Conservation (phyloP, 1,284 basidiomycete species). For the Ustilago esculenta region DNA sequence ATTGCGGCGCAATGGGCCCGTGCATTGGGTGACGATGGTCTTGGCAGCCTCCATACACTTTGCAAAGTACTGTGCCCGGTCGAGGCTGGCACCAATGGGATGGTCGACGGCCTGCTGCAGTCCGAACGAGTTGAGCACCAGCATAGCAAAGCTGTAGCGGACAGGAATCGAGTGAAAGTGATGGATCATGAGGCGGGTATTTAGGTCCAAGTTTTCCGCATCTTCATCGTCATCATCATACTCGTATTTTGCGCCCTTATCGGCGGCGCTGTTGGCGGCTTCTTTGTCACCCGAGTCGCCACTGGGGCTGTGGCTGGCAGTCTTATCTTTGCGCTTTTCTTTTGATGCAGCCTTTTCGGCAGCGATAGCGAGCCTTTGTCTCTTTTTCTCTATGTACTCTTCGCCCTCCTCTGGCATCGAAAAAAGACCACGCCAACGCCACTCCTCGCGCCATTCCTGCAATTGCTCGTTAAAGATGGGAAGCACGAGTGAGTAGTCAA, state of each 20-base stretch:
- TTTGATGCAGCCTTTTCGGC: conserved; percentile 24
- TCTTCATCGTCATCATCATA: conserved; percentile 50
- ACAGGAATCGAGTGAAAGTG: conserved; percentile 55
- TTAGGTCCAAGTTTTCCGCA: conserved; percentile 56
- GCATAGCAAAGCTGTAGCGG: conserved; percentile 62
- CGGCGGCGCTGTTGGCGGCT: neutral
- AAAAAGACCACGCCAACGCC: conserved; percentile 68
- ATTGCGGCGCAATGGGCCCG: conserved; percentile 66
- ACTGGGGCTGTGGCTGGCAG: conserved; percentile 2
- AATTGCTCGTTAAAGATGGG: conserved; percentile 85
- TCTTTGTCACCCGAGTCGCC: neutral
- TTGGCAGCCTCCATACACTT: conserved; percentile 63
- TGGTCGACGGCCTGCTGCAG: conserved; percentile 87
- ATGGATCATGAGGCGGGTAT: conserved; percentile 59
- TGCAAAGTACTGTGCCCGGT: conserved; percentile 64
- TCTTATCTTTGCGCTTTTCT: conserved; percentile 22
- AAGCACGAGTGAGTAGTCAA: conserved; percentile 84
- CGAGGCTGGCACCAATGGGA: conserved; percentile 55
- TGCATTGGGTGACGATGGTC: conserved; percentile 54
- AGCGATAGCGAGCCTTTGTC: conserved; percentile 3
- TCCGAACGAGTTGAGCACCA: conserved; percentile 85
- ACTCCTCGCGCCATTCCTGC: conserved; percentile 75
- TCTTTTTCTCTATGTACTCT: conserved; percentile 31
- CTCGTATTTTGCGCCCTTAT: conserved; percentile 12
- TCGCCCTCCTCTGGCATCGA: conserved; percentile 26